Evolutionary conservation across 768 basidiomycete species (phyloP), one percentile per base, ranked within the genome.

Genomic region (Kwoniella sp.): DNA sequence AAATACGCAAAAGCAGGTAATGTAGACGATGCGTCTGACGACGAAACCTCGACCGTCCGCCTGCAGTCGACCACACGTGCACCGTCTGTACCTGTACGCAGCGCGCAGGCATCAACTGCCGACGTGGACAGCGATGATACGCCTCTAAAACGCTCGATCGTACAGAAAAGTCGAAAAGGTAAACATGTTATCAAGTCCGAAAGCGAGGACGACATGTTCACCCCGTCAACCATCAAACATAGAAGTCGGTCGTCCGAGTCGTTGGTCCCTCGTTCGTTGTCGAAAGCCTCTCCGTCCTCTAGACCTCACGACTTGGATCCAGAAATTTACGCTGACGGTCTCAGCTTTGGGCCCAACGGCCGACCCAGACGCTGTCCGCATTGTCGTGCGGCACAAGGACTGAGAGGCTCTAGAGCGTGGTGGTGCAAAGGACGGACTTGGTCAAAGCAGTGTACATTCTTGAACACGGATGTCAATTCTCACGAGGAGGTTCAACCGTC

Each of bases 361-460:
- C 34, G 50, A 12, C 57, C 63, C 13, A 58, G 63, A 23, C 30
- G 29, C 8, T 63, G 56, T 23, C 31, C 48, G 26, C n/a, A 22
- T 17, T 70, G 69, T 51, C 30, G 58, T 9, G 23, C 23, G 12
- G 61, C 65, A 4, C 56, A 45, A 12, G 57, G 54, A 3, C 17
- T 51, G 2, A 37, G 69, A 31, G 56, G 28, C 22, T 20, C 62
- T n/a, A 56, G 25, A 28, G 64, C 63, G 17, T 64, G 55, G 58
- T 72, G 57, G 56, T 70, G 69, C 30, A 63, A 63, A 54, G 69
- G 69, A 2, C 61, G 68, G 30, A 26, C 30, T n/a, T 60, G 58
- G 63, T 28, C 56, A 3, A 64, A 61, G 31, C 37, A 57, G 13
- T 69, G 67, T 31, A 26, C 59, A 12, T 69, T 65, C 48, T 37